Percentiles rank a stretch among this genome's conserved stretches.
phyloP scores from a whole-genome alignment of 768 basidiomycete genomes.

The Suillus subluteus region DNA sequence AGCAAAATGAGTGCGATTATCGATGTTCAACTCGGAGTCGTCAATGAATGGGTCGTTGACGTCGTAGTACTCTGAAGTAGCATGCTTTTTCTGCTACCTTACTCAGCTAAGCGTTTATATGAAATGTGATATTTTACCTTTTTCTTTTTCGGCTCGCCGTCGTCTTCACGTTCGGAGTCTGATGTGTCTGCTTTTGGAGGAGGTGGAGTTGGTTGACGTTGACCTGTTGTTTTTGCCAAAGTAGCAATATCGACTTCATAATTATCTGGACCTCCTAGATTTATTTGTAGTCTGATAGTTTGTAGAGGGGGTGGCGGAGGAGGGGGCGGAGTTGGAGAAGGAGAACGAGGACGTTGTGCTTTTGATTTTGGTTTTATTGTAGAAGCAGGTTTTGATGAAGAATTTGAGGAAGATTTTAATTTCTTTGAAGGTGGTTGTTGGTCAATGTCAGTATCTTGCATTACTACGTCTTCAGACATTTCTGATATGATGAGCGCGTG shows the following conservation, averaged over 20 bases:
- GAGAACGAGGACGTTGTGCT: conserved; percentile 47
- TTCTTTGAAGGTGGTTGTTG: conserved; percentile 36
- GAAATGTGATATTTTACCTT: conserved; percentile 31
- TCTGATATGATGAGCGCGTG: background rate
- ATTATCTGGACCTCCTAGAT: conserved; percentile 70
- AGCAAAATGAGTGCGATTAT: conserved; percentile 89
- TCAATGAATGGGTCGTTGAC: conserved; percentile 93
- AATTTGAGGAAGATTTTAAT: conserved; percentile 24
- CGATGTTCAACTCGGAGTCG: conserved; percentile 90
- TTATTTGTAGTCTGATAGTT: conserved; percentile 72
- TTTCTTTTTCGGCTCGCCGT: conserved; percentile 40
- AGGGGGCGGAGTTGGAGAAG: conserved; percentile 61
- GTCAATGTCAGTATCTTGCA: conserved; percentile 26
- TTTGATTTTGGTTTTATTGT: conserved; percentile 58
- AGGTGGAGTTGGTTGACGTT: conserved; percentile 60
- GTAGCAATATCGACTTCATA: conserved; percentile 72
- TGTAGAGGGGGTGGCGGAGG: conserved; percentile 51
- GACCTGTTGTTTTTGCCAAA: conserved; percentile 66
- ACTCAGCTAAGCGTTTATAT: conserved; percentile 2
- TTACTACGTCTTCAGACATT: conserved; percentile 34
- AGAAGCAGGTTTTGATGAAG: conserved; percentile 29
- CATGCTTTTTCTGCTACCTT: conserved; percentile 52
- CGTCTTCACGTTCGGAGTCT: conserved; percentile 58
- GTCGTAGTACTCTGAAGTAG: conserved; percentile 84
- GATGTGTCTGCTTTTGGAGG: conserved; percentile 53